Percentiles rank a stretch among this genome's conserved stretches.
These are phyloP conservation scores for Coffea eugenioides DNA, from an alignment of 257 asterid species.

Conservation along the genomic window DNA sequence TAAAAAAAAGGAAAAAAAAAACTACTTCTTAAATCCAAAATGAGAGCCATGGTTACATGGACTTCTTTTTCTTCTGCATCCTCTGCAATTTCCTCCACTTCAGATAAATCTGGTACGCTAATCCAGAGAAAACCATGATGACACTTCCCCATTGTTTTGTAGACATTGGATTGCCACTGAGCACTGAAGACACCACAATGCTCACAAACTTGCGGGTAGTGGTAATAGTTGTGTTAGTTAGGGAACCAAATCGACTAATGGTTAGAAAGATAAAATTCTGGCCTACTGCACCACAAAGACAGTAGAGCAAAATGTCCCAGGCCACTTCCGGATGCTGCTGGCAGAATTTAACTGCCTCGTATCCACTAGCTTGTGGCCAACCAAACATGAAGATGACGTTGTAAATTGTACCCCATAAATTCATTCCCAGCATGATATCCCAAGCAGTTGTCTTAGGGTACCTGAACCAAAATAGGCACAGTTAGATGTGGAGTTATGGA, in stretches of 20 bases:
- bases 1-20: conserved; percentile 14
- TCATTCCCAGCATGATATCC: conserved; percentile 99
- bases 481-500: not conserved
- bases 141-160: conserved; percentile 88
- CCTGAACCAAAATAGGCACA: conserved; percentile 39
- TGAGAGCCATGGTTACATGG: conserved; percentile 32
- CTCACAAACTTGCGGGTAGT: conserved; percentile 96
- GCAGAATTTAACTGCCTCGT: conserved; percentile 74
- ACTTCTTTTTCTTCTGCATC: conserved; percentile 67
- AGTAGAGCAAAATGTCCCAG: conserved; percentile 86
- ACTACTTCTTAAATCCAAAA: conserved; percentile 21
- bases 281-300: conserved; percentile 96
- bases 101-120: conserved; percentile 83
- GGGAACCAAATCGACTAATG: conserved; percentile 88
- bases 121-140: conserved; percentile 85
- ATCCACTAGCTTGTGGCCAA: conserved; percentile 79
- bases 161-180: conserved; percentile 88
- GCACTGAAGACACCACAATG: conserved; percentile 86
- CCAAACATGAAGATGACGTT: conserved; percentile 89
- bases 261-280: conserved; percentile 90
- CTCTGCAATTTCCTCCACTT: conserved; percentile 78
- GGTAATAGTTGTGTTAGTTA: conserved; percentile 94
- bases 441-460: conserved; percentile 91
- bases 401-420: conserved; percentile 95
- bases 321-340: conserved; percentile 95